These are phyloP conservation scores for Stenogyne calaminthoides DNA, from an alignment of 305 asterid genomes.

Conservation along the genomic window DNA sequence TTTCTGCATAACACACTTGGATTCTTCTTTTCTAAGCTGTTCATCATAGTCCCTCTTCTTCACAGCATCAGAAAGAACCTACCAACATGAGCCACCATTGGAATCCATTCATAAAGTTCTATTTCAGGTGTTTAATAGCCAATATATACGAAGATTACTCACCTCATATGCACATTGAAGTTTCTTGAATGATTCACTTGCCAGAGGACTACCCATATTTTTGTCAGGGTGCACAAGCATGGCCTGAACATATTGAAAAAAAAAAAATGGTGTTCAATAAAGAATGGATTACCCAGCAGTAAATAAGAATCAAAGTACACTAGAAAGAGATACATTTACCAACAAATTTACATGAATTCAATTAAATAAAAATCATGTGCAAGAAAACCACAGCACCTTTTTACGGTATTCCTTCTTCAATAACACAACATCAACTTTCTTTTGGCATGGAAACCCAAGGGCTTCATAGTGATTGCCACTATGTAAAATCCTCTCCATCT, in stretches of 20 bases:
- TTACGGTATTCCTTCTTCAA: conserved; percentile 93
- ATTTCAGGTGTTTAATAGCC: conserved; percentile 32
- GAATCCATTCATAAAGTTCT: conserved; percentile 26
- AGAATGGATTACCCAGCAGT: background rate
- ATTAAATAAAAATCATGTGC: conserved; percentile 1
- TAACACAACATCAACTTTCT: conserved; percentile 60
- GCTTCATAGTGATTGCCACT: conserved; percentile 93
- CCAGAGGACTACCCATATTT: conserved; percentile 89
- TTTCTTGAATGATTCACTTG: conserved; percentile 96
- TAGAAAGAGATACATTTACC: background rate
- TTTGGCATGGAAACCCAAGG: conserved; percentile 74
- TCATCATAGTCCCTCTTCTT: conserved; percentile 98
- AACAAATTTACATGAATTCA: conserved; percentile 5
- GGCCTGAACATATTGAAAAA: conserved; percentile 51
- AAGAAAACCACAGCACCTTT: conserved; percentile 55
- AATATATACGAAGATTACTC: conserved; percentile 24
- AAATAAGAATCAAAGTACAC: conserved; percentile 12
- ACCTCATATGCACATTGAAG: conserved; percentile 99
- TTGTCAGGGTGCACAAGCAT: conserved; percentile 99
- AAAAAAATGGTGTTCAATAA: conserved; percentile 18
- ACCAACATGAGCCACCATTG: conserved; percentile 32
- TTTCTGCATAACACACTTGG: conserved; percentile 74
- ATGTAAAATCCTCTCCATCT: conserved; percentile 83
- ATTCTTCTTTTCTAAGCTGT: conserved; percentile 86
- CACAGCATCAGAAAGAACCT: conserved; percentile 95